Percentiles rank a stretch among this genome's conserved stretches.
These are phyloP conservation scores for Alternaria triticina DNA, from an alignment of 2,329 filamentous ascomycete genomes.

Conservation along the genomic window DNA sequence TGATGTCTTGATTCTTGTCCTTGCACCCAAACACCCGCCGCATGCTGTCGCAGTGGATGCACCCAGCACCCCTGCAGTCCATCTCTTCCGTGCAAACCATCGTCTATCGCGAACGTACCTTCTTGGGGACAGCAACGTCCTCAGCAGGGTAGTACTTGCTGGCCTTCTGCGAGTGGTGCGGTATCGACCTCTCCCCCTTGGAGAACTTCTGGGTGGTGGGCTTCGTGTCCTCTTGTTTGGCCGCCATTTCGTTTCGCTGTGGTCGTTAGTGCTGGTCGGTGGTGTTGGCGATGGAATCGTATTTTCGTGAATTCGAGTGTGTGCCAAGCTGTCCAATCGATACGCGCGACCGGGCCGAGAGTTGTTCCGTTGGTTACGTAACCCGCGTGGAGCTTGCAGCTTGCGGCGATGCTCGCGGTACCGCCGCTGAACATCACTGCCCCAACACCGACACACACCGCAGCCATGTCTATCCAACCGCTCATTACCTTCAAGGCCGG, in stretches of 20 bases:
- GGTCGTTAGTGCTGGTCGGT: slow-evolving; percentile 38
- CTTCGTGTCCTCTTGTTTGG: slow-evolving; percentile 39
- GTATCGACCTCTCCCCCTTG: slow-evolving; percentile 92
- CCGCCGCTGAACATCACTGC: slow-evolving; percentile 6
- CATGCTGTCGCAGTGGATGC: slow-evolving; percentile 5
- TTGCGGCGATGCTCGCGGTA: neutral
- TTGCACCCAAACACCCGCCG: slow-evolving; percentile 6
- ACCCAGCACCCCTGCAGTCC: slow-evolving; percentile 9
- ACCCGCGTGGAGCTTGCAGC: slow-evolving; percentile 16
- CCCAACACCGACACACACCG: slow-evolving; percentile 15
- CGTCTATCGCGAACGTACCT: slow-evolving; percentile 71
- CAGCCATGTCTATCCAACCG: slow-evolving; percentile 77
- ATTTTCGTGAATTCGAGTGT: slow-evolving; percentile 21
- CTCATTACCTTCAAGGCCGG: slow-evolving; percentile 97
- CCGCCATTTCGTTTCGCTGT: slow-evolving; percentile 72
- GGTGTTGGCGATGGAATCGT: slow-evolving; percentile 17
- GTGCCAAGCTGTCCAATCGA: slow-evolving; percentile 19
- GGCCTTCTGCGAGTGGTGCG: slow-evolving; percentile 86
- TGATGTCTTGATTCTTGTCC: neutral
- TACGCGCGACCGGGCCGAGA: slow-evolving; percentile 16
- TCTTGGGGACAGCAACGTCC: slow-evolving; percentile 86
- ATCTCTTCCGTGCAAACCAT: slow-evolving; percentile 22
- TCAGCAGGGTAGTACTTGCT: slow-evolving; percentile 99
- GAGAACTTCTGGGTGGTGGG: slow-evolving; percentile 88
- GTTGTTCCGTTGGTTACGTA: slow-evolving; percentile 14